These are phyloP conservation scores for Boletus vermiculosoides DNA, from an alignment of 768 basidiomycete genomes.

Conservation along the genomic window DNA sequence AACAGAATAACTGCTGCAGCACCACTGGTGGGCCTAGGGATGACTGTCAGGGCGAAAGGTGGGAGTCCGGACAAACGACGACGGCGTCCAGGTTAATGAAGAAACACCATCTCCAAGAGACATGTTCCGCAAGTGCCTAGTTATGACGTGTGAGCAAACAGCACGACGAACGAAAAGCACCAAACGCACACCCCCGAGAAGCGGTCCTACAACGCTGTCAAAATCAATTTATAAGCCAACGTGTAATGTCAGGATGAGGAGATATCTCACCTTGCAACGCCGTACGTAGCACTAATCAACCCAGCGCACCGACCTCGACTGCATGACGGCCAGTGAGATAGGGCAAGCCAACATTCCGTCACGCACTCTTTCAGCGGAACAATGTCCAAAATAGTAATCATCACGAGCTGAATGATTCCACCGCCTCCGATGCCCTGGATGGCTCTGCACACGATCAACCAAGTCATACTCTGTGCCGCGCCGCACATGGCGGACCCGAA, in stretches of 20 bases:
- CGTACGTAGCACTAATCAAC: slow-evolving; percentile 75
- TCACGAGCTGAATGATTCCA: slow-evolving; percentile 72
- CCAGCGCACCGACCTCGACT: slow-evolving; percentile 82
- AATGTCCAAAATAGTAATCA: slow-evolving; percentile 81
- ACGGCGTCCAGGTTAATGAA: slow-evolving; percentile 65
- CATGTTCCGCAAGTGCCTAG: slow-evolving; percentile 70
- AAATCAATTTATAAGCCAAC: background rate
- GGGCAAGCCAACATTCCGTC: background rate
- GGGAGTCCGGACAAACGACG: background rate
- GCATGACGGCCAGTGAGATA: slow-evolving; percentile 18
- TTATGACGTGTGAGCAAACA: slow-evolving; percentile 4
- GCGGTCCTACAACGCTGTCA: slow-evolving; percentile 64
- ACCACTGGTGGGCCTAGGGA: slow-evolving; percentile 66
- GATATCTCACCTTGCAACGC: slow-evolving; percentile 47
- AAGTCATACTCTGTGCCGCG: no score
- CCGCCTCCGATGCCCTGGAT: slow-evolving; percentile 85
- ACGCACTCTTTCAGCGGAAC: slow-evolving; percentile 74
- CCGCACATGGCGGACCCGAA: slow-evolving; percentile 67
- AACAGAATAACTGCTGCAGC: slow-evolving; percentile 60
- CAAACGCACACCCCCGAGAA: slow-evolving; percentile 72
- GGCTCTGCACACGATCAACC: slow-evolving; percentile 42
- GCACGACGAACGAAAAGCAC: background rate
- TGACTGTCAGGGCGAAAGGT: background rate
- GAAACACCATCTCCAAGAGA: slow-evolving; percentile 84
- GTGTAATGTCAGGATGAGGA: background rate